phyloP scores from a whole-genome alignment of 2,329 filamentous ascomycete species.

The Bipolaris sorokiniana region DNA sequence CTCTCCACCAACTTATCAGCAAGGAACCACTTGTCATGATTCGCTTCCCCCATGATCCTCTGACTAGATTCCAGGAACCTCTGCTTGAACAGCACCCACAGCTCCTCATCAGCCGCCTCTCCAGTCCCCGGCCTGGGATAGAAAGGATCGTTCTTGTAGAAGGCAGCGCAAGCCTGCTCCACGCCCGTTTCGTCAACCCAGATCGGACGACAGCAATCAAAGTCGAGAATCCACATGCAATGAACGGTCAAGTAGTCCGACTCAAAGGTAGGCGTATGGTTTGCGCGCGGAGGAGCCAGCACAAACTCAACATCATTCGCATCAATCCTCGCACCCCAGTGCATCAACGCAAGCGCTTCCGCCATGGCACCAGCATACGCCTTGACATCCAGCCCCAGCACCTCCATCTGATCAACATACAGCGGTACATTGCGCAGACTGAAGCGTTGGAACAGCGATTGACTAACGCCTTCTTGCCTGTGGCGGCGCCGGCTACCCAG shows the following conservation, averaged over 20 bases:
- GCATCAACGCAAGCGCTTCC: constrained; percentile 57
- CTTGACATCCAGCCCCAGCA: constrained; percentile 44
- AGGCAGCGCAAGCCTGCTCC: constrained; percentile 52
- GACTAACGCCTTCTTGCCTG: constrained; percentile 4
- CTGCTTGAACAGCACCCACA: constrained; percentile 12
- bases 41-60: constrained; percentile 2
- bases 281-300: constrained; percentile 42
- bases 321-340: constrained; percentile 58
- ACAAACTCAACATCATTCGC: constrained; percentile 65
- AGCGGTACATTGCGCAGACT: constrained; percentile 55
- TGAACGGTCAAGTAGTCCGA: constrained; percentile 17
- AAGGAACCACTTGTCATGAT: background rate
- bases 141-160: constrained; percentile 60
- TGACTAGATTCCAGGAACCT: constrained; percentile 12
- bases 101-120: background rate
- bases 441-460: constrained; percentile 38
- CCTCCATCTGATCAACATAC: constrained; percentile 58
- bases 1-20: constrained; percentile 9
- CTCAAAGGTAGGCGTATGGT: constrained; percentile 10
- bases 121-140: constrained; percentile 32
- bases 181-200: constrained; percentile 46
- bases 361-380: constrained; percentile 57
- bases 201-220: constrained; percentile 64
- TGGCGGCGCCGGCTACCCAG: constrained; percentile 50
- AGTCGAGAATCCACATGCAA: constrained; percentile 58